Conservation (phyloP, 495 filamentous ascomycete species). For the Pyrenula massariospora region DNA sequence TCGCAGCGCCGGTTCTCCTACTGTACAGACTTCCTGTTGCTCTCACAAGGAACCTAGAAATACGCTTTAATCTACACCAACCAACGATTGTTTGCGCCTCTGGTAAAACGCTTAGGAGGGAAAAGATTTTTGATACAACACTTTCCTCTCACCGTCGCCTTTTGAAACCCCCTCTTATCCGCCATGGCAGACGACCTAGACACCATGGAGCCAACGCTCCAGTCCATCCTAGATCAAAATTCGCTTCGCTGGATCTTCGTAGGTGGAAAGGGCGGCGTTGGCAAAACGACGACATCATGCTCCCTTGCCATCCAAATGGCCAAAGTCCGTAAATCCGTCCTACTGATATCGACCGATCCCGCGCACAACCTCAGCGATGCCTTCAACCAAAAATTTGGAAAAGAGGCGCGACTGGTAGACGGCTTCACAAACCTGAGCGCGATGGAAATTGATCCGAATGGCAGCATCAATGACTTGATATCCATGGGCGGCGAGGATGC, state of each 20-base stretch:
- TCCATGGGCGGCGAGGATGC: conserved; percentile 66
- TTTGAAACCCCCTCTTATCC: no score
- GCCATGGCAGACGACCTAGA: conserved; percentile 47
- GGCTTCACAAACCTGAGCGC: conserved; percentile 90
- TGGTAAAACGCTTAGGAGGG: no score
- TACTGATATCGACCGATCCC: conserved; percentile 96
- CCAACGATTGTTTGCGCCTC: no score
- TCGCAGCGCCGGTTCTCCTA: no score
- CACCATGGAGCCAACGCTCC: conserved; percentile 77
- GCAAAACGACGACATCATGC: conserved; percentile 98
- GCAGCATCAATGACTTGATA: conserved; percentile 90
- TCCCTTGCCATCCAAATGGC: conserved; percentile 97
- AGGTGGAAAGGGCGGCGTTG: conserved; percentile 97
- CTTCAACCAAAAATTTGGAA: conserved; percentile 98
- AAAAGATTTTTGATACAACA: no score
- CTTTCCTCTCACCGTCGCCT: no score
- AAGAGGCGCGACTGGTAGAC: conserved; percentile 86
- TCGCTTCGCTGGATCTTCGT: conserved; percentile 98
- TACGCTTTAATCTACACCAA: no score
- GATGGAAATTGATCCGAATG: conserved; percentile 99
- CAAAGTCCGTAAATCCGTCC: conserved; percentile 84
- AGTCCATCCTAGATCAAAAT: conserved; percentile 87
- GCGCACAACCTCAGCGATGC: conserved; percentile 98
- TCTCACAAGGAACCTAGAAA: no score
- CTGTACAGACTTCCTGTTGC: no score